Evolutionary conservation across 78 protist species (phyloP).

Genomic region (Cavenderia fasciculata): DNA sequence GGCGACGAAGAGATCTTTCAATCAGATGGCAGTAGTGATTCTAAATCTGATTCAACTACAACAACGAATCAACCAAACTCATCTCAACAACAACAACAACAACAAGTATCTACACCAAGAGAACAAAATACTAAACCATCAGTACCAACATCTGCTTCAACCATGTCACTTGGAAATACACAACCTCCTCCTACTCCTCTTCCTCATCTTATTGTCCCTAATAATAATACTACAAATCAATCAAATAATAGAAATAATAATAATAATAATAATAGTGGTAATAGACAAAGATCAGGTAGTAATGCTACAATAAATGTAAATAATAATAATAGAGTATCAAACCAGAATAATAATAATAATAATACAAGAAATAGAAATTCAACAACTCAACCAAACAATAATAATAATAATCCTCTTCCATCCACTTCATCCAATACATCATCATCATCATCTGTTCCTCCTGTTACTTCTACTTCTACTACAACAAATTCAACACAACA

Average conservation of each 20-base stretch:
- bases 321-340: not conserved
- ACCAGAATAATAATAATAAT: conserved; percentile 19
- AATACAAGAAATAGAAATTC: not conserved
- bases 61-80: not conserved
- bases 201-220: too few relatives aligned
- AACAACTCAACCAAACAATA: not conserved
- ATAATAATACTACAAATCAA: too few relatives aligned
- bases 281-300: not conserved
- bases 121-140: not conserved
- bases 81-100: not conserved
- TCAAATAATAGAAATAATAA: conserved; percentile 6
- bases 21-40: not conserved
- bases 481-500: not conserved
- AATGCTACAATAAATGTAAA: not conserved
- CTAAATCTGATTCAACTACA: not conserved
- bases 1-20: not conserved
- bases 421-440: not conserved
- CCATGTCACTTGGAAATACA: not conserved
- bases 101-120: not conserved
- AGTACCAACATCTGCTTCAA: not conserved
- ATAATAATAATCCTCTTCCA: not conserved
- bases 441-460: not conserved
- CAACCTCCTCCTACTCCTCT: too few relatives aligned
- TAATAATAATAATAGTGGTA: not conserved
- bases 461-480: too few relatives aligned